A percentile compares a stretch with the other conserved stretches of the same genome.
Conservation (phyloP, 1,284 basidiomycete species). For the Wolfiporia cocos region DNA sequence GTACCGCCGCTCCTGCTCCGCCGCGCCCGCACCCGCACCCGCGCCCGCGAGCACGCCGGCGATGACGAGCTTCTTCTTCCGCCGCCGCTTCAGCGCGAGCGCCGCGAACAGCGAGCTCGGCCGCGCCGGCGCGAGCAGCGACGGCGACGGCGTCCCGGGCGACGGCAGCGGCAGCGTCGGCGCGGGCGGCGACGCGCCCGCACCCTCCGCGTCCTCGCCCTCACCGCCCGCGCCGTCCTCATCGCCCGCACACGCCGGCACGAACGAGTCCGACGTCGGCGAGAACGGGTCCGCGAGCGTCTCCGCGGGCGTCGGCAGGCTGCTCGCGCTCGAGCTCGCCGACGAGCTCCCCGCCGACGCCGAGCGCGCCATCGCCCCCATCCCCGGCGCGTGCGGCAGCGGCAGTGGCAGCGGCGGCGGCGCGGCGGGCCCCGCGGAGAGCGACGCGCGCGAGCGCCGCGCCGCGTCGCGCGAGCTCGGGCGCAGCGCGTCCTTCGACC, state of each 20-base stretch:
- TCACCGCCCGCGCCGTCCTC: too few relatives aligned
- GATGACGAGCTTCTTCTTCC: slow-evolving; percentile 25
- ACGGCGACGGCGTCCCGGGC: slow-evolving; percentile 21
- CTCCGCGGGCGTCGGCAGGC: slow-evolving; percentile 20
- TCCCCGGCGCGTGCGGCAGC: slow-evolving; percentile 2
- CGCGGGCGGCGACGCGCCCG: slow-evolving; percentile 16
- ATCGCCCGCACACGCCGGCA: too few relatives aligned
- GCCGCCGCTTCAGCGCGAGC: slow-evolving; percentile 17
- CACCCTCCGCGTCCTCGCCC: too few relatives aligned
- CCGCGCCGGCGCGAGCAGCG: slow-evolving; percentile 21
- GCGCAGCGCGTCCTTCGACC: not conserved
- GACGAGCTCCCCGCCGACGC: slow-evolving; percentile 14
- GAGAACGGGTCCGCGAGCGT: slow-evolving; percentile 12
- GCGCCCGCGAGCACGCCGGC: slow-evolving; percentile 10
- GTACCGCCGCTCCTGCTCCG: slow-evolving; percentile 13
- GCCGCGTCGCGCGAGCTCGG: too few relatives aligned
- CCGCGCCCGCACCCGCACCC: slow-evolving; percentile 5
- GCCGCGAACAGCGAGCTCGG: slow-evolving; percentile 21
- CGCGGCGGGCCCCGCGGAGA: too few relatives aligned
- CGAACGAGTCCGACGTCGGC: slow-evolving; percentile 9
- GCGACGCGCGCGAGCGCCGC: not conserved
- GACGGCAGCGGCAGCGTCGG: slow-evolving; percentile 25
- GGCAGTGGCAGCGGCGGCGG: slow-evolving; percentile 9
- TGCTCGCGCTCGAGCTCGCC: slow-evolving; percentile 17
- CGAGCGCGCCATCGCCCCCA: slow-evolving; percentile 8